These are phyloP conservation scores for Fusarium haematococcum DNA, from an alignment of 2,329 filamentous ascomycete genomes.

Conservation along the genomic window DNA sequence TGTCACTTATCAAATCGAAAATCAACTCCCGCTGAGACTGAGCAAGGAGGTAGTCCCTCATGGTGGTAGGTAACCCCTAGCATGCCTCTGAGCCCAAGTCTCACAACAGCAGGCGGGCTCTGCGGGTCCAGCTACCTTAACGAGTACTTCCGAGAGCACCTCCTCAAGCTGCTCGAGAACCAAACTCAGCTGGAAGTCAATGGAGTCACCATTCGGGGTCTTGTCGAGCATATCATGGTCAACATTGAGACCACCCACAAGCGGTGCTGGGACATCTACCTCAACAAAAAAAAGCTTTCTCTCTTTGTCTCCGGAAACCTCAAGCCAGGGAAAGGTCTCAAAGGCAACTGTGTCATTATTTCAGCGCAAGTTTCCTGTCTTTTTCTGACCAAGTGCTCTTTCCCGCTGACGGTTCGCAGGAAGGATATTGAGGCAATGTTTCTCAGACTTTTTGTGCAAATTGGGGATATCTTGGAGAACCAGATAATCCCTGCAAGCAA, in stretches of 20 bases:
- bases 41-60: neutral
- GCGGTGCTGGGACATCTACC: neutral
- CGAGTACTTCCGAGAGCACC: neutral
- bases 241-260: neutral
- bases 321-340: neutral
- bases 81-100: neutral
- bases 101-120: neutral
- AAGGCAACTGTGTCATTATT: neutral
- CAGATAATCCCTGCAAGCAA: neutral
- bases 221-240: neutral
- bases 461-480: neutral
- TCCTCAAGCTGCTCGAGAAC: neutral
- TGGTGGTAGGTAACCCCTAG: neutral
- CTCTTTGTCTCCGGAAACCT: neutral
- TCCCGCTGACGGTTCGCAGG: neutral
- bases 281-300: neutral
- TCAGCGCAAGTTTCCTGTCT: neutral
- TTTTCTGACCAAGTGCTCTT: too few species aligned
- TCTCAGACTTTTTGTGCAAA: neutral
- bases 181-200: neutral
- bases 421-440: neutral
- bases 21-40: neutral
- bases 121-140: constrained; percentile 17
- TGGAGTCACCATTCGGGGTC: neutral
- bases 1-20: neutral